Evolutionary conservation across 2,329 filamentous ascomycete species (phyloP).

Genomic region (Madurella mycetomatis): DNA sequence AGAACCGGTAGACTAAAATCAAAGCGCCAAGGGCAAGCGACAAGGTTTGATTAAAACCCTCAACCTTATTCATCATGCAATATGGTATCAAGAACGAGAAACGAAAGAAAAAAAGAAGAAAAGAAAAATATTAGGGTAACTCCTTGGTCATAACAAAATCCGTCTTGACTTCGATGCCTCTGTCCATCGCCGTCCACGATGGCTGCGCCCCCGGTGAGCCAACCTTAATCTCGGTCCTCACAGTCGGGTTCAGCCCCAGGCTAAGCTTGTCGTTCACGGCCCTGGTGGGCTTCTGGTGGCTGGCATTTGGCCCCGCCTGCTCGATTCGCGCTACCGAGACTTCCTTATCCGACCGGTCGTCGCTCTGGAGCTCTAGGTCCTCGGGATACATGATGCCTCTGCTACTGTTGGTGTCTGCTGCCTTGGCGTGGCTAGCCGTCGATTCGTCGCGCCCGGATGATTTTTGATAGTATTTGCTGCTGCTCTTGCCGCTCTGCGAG

Average conservation of each 20-base stretch:
- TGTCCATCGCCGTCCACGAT: neutral
- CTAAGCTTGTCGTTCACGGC: conserved; percentile 9
- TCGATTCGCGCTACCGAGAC: neutral
- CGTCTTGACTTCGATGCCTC: conserved; percentile 17
- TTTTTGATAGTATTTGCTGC: conserved; percentile 18
- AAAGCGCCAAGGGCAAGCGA: too few relatives aligned
- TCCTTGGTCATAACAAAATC: conserved; percentile 16
- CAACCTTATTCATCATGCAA: neutral
- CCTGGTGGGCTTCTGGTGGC: neutral
- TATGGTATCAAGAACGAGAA: neutral
- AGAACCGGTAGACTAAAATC: too few relatives aligned
- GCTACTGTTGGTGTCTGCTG: conserved; percentile 11
- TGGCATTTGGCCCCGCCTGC: neutral
- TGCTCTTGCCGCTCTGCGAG: conserved; percentile 8
- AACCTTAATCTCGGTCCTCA: conserved; percentile 22
- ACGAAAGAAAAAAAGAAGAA: neutral
- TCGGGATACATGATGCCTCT: conserved; percentile 22
- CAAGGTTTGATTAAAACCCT: neutral
- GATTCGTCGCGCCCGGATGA: conserved; percentile 15
- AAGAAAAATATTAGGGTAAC: neutral
- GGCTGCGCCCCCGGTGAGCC: conserved; percentile 1
- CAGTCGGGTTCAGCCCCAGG: conserved; percentile 19
- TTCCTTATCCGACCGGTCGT: conserved; percentile 21
- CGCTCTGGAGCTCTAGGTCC: conserved; percentile 23
- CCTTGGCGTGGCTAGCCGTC: conserved; percentile 11